Evolutionary conservation across 2,329 filamentous ascomycete genomes (phyloP), one percentile per base, ranked within the genome.

Genomic region (Fusarium irregulare): DNA sequence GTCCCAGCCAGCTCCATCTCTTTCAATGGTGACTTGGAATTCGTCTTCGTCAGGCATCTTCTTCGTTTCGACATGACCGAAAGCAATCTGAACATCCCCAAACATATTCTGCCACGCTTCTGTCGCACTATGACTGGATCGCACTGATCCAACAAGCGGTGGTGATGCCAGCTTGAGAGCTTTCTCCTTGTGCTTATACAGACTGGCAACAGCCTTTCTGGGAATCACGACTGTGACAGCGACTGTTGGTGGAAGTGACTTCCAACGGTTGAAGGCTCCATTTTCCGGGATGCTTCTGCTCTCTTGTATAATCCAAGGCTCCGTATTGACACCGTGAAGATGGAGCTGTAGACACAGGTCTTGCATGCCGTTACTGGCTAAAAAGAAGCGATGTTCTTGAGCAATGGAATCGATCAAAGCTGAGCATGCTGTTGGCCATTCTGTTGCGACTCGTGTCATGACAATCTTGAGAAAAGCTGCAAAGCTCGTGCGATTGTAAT

Each of bases 401-500:
- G 70, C 65, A 45, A 81, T 77, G 21, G 71, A 73, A 25, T 75
- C 65, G 7, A 81, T 53, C 6, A 83, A 55, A 1, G 56, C 32
- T 4, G 68, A 70, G 60, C 76, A 80, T 41, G 80, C 74, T 4
- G 56, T 60, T 14, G 73, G 58, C 76, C 79, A 80, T 44, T 84
- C 76, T 1, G 79, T 80, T 18, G 76, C 70, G 10, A 82, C 74
- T 23, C 75, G 75, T 7, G 74, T 66, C 66, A 76, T 77, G 18
- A 84, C 69, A 12, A 78, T 60, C 40, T 81, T 81, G 34, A 85
- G 58, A 6, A 85, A 66, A 0, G 80, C 76, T 3, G 76, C 77
- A 18, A 85, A 78, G 48, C 79, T 83, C 14, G 78, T 79, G 11
- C 79, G 77, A 62, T 84, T 80, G 56, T 79, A 82, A 21, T 72